Conservation (phyloP, 306 rosid genomes). For the Cicer yamashitae region DNA sequence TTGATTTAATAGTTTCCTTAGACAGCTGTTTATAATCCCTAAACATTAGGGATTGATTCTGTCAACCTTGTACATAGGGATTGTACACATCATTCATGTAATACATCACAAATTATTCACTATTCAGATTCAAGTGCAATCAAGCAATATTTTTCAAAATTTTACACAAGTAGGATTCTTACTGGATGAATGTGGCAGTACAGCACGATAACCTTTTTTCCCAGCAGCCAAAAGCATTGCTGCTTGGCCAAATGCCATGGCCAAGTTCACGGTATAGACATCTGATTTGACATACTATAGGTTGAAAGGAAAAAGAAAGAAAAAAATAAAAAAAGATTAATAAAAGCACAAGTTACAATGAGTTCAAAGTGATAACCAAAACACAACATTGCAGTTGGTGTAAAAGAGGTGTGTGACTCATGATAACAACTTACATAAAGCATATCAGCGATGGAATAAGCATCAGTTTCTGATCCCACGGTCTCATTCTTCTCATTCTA, state of each 20-base stretch:
- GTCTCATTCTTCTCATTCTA: conserved; percentile 85
- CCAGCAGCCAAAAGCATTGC: conserved; percentile 91
- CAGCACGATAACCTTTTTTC: conserved; percentile 82
- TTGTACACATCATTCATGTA: background rate
- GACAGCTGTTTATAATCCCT: conserved; percentile 3
- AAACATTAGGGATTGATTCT: conserved; percentile 3
- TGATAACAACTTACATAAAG: conserved; percentile 70
- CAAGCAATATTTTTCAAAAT: conserved; percentile 20
- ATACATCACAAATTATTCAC: background rate
- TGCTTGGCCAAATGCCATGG: conserved; percentile 96
- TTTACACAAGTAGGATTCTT: conserved; percentile 49
- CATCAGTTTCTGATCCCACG: conserved; percentile 91
- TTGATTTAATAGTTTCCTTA: background rate
- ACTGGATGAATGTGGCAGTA: conserved; percentile 81
- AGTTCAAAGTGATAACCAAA: conserved; percentile 31
- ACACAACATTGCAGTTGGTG: conserved; percentile 8
- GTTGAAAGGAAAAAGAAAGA: conserved; percentile 21
- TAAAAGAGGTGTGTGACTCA: conserved; percentile 4
- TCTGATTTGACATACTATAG: conserved; percentile 78
- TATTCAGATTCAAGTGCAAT: conserved; percentile 26
- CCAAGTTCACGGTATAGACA: conserved; percentile 83
- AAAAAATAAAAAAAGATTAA: conserved; percentile 26
- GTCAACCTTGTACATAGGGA: background rate
- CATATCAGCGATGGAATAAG: conserved; percentile 91
- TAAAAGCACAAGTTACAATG: conserved; percentile 16